Percentiles rank a stretch among this genome's conserved stretches.
These are phyloP conservation scores for Sporisorium exsertum DNA, from an alignment of 1,284 basidiomycete species.

Conservation along the genomic window DNA sequence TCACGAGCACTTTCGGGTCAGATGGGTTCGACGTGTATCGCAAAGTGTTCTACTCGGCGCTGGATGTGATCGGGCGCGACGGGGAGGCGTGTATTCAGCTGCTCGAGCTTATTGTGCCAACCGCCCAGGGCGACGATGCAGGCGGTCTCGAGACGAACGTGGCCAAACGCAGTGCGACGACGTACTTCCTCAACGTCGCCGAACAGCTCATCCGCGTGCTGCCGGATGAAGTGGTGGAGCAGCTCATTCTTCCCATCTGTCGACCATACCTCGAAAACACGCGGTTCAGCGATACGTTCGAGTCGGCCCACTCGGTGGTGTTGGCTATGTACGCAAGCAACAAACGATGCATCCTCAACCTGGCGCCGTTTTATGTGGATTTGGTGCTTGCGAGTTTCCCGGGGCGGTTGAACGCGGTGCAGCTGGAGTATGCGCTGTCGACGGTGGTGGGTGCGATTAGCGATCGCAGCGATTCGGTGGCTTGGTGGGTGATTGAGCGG, in stretches of 20 bases:
- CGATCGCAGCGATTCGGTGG: conserved; percentile 58
- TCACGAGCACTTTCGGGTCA: conserved; percentile 63
- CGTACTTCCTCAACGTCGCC: conserved; percentile 62
- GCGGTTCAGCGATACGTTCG: conserved; percentile 61
- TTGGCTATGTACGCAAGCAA: conserved; percentile 55
- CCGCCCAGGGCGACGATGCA: neutral
- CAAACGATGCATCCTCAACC: conserved; percentile 50
- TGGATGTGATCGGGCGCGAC: conserved; percentile 65
- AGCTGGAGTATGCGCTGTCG: conserved; percentile 60
- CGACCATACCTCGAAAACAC: conserved; percentile 59
- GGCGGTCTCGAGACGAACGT: conserved; percentile 25
- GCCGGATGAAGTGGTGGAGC: conserved; percentile 60
- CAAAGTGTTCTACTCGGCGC: conserved; percentile 63
- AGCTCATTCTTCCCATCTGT: conserved; percentile 54
- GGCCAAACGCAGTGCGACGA: conserved; percentile 40
- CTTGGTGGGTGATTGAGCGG: conserved; percentile 62
- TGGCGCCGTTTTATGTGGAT: conserved; percentile 64
- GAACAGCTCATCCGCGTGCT: conserved; percentile 62
- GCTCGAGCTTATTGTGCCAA: conserved; percentile 38
- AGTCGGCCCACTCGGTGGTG: conserved; percentile 66
- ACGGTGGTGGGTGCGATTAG: conserved; percentile 60
- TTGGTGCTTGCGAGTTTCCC: conserved; percentile 54
- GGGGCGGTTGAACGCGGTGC: conserved; percentile 38
- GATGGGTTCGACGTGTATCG: conserved; percentile 65
- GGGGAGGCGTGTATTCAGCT: conserved; percentile 55